Base-by-base conservation (phyloP, 768 basidiomycete genomes). In the Amanita thiersii region DNA sequence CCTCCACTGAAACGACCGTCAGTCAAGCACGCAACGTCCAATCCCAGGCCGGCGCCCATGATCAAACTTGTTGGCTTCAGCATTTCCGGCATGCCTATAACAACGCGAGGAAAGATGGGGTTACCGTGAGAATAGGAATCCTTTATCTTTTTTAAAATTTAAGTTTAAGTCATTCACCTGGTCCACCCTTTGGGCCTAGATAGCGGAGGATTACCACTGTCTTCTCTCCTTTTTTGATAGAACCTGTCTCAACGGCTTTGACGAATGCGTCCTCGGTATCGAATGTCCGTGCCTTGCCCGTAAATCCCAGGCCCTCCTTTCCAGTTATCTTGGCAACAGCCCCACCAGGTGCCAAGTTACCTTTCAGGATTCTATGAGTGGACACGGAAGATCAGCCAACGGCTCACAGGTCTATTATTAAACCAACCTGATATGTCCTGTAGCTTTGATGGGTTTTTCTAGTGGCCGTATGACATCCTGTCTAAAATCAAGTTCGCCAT, bases 1-100 rank as follows among this genome's bases (percentile, higher is more conserved):
- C 93, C 93, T 68, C 93, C 93, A 58, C 87, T 90, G 71, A 99
- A 99, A 50, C 96, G 81, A 38, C 96, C 96, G 64, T 99, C 94
- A 12, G 96, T 99, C 50, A 99, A 63, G 61, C 90, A 97, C 28
- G 94, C 94, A 37, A 98, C 96, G 52, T 98, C 94, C 50, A 85
- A 68, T 8, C 96, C 96, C 8, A 98, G 73, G 8, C 96, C 96
- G 9, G 96, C 96, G 42, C 96, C 96, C 89, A 99, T 98, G 61
- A 99, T 92, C 55, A 98, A 60, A 67, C 88, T 89, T 23, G 94
- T 98, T 18, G 93, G 93, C 60, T 97, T 97, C 45, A 98, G 73
- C 96, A 99, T 99, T 69, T 99, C 96, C 37, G 92, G 94, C 94
- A 99, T 99, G 48, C 92, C 91, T 85, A 56, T 43, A 37, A 46